Conservation (phyloP, 75 land plant species). For the Gnetum montanum region DNA sequence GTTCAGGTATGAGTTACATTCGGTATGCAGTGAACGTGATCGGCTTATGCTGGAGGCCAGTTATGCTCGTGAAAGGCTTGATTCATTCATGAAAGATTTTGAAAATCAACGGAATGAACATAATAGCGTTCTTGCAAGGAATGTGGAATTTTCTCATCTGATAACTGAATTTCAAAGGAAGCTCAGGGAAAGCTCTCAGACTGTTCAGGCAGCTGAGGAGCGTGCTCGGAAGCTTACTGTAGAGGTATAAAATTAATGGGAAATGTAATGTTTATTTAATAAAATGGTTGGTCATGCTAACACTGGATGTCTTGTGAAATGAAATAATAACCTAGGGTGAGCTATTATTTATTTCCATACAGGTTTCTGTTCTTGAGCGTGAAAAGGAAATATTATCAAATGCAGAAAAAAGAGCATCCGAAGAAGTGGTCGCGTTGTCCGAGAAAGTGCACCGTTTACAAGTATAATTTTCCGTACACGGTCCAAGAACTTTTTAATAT, state of each 20-base stretch:
- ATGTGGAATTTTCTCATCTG: slow-evolving; percentile 71
- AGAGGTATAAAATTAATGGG: slow-evolving; percentile 70
- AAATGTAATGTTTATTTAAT: neutral
- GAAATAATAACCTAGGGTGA: no score
- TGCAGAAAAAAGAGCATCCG: slow-evolving; percentile 70
- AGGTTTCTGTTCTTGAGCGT: slow-evolving; percentile 64
- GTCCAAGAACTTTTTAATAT: neutral
- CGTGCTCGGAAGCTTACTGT: slow-evolving; percentile 51
- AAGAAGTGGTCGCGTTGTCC: slow-evolving; percentile 68
- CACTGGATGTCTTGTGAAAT: neutral
- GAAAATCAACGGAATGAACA: slow-evolving; percentile 68
- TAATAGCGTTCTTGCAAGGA: slow-evolving; percentile 58
- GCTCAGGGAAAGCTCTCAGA: slow-evolving; percentile 65
- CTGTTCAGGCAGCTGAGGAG: slow-evolving; percentile 60
- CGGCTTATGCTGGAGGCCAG: slow-evolving; percentile 53
- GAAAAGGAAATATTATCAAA: slow-evolving; percentile 64
- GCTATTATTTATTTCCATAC: no score
- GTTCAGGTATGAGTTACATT: slow-evolving; percentile 45
- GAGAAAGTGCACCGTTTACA: slow-evolving; percentile 77
- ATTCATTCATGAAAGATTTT: slow-evolving; percentile 47
- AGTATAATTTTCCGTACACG: no score
- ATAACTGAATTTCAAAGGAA: slow-evolving; percentile 66
- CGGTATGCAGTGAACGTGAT: slow-evolving; percentile 60
- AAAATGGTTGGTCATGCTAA: neutral
- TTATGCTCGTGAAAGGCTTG: slow-evolving; percentile 63